Evolutionary conservation across 208 protist species (phyloP).

Genomic region (Leishmania major): DNA sequence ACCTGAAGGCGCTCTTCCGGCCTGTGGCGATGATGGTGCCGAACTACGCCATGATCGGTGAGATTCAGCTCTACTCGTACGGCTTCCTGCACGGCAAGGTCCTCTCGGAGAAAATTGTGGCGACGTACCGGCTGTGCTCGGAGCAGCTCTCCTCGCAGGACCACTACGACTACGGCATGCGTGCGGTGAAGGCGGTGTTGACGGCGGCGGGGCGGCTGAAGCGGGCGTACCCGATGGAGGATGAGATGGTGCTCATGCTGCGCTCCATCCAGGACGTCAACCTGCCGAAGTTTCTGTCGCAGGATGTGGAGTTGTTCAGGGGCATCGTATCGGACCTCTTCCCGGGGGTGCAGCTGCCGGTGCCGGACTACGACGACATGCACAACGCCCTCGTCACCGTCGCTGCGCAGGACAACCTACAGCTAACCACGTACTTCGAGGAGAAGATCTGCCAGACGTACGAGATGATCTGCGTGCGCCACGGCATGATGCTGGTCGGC

Average conservation of each 20-base stretch:
- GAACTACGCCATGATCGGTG: slow-evolving; percentile 98
- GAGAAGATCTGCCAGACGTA: slow-evolving; percentile 93
- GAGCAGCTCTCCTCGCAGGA: slow-evolving; percentile 98
- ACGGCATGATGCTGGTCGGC: slow-evolving; percentile 98
- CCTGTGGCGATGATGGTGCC: slow-evolving; percentile 99
- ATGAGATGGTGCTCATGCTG: slow-evolving; percentile 96
- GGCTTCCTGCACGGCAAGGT: slow-evolving; percentile 95
- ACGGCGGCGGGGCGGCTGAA: slow-evolving; percentile 94
- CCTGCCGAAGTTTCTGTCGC: slow-evolving; percentile 94
- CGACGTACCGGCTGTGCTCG: slow-evolving; percentile 96
- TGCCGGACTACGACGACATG: slow-evolving; percentile 91
- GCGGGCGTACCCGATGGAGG: slow-evolving; percentile 86
- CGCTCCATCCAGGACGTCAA: slow-evolving; percentile 96
- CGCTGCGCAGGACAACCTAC: slow-evolving; percentile 72
- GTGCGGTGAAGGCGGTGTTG: slow-evolving; percentile 96
- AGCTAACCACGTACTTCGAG: slow-evolving; percentile 92
- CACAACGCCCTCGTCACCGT: slow-evolving; percentile 69
- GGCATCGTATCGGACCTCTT: slow-evolving; percentile 97
- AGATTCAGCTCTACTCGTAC: slow-evolving; percentile 98
- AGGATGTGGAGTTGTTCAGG: slow-evolving; percentile 96
- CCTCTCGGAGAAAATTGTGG: slow-evolving; percentile 96
- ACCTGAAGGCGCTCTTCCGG: slow-evolving; percentile 98
- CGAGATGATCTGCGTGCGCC: slow-evolving; percentile 97
- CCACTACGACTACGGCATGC: slow-evolving; percentile 98
- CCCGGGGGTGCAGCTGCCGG: slow-evolving; percentile 86